These are phyloP conservation scores for Spatholobus suberectus DNA, from an alignment of 306 rosid genomes.

Conservation along the genomic window DNA sequence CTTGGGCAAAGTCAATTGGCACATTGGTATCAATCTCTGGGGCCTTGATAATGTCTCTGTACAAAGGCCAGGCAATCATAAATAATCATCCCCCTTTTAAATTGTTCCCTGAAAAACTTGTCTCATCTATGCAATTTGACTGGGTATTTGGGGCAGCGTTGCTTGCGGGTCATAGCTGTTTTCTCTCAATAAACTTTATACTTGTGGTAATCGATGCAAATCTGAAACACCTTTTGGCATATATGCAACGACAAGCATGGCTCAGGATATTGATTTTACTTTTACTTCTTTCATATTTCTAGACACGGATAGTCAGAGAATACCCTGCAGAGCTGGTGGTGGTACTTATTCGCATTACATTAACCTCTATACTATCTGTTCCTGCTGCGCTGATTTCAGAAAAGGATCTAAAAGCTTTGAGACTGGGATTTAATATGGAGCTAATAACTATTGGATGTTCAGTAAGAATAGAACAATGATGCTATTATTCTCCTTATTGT, in stretches of 20 bases:
- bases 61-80: background rate
- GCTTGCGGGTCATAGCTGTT: background rate
- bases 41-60: background rate
- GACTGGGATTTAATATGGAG: slow-evolving; percentile 11
- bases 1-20: background rate
- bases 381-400: slow-evolving; percentile 17
- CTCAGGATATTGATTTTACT: background rate
- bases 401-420: slow-evolving; percentile 28
- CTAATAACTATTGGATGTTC: slow-evolving; percentile 33
- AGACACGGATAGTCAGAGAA: slow-evolving; percentile 29
- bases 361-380: slow-evolving; percentile 30
- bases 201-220: background rate
- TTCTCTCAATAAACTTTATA: background rate
- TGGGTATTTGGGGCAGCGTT: background rate
- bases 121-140: background rate
- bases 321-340: slow-evolving; percentile 38
- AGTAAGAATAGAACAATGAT: background rate
- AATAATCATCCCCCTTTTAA: background rate
- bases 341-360: background rate
- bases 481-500: background rate
- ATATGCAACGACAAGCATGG: background rate
- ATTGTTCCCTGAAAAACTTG: background rate
- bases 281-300: background rate
- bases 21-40: background rate
- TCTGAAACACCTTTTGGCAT: background rate